Evolutionary conservation across 1,284 basidiomycete species (phyloP), one percentile per base, ranked within the genome.

Genomic region (Termitomyces sp.): DNA sequence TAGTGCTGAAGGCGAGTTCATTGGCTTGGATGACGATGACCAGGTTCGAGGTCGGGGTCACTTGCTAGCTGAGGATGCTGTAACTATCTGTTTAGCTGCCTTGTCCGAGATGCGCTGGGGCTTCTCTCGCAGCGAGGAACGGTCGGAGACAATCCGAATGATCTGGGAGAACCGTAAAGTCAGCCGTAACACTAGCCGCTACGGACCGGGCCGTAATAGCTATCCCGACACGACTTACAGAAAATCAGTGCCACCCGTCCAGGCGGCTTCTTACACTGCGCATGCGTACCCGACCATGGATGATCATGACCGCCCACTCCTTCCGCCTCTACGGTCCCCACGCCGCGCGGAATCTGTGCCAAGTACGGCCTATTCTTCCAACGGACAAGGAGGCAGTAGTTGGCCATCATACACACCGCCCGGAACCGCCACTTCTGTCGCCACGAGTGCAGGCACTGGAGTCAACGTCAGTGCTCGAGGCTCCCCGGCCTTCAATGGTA

Each of bases 91-190:
- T 62, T 70, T 94, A 0, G 75, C 79, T 17, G 89, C 90, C 5
- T 77, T 94, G 13, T 72, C 80, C 9, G 83, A 90, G 65, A 86
- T 92, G 79, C 81, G 83, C 10, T 94, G 92, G 91, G 83, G 81
- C 3, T 89, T 84, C 65, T 85, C 85, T 10, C 86, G 85, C 65
- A 83, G 80, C 55, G 82, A 84, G 54, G 89, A 91, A 63, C 76
- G 85, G 41, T 81, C 83, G 62, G 79, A 82, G 57, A 81, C 80
- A 0, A 71, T 90, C 45, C 75, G 74, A 54, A 73, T 80, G 62
- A 75, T 87, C 33, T 88, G 86, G 84, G 78, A 84, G 53, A 77
- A 73, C 50, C 74, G 74, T 33, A 72, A 72, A 57, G 60, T 67
- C 17, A 64, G 68, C 34, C 65, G 67, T 24, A 69, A 69, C 28